Evolutionary conservation across 352 stramenopile species (phyloP).

Genomic region (Phytopythium chamaehyphon): DNA sequence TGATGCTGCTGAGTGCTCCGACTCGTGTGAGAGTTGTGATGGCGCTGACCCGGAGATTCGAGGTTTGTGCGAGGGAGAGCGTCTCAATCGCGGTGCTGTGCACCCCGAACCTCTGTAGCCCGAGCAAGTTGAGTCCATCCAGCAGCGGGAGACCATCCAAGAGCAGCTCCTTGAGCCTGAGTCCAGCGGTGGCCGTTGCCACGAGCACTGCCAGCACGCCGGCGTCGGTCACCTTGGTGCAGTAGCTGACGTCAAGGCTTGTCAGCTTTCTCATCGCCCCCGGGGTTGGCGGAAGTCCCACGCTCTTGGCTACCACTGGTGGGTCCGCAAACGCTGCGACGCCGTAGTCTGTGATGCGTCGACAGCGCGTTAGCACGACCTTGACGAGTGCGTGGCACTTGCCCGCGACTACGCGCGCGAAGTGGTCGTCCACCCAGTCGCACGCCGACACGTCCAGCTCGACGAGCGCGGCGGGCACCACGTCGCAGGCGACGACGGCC

Average conservation of each 20-base stretch:
- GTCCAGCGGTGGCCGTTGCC: slow-evolving; percentile 12
- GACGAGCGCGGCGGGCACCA: slow-evolving; percentile 2
- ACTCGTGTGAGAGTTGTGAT: slow-evolving; percentile 39
- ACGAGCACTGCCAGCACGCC: slow-evolving; percentile 50
- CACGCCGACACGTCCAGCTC: slow-evolving; percentile 59
- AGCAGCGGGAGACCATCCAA: slow-evolving; percentile 39
- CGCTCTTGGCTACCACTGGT: neutral
- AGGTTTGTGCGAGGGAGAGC: slow-evolving; percentile 32
- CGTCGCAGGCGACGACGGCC: neutral
- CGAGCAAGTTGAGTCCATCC: slow-evolving; percentile 57
- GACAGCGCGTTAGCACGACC: slow-evolving; percentile 43
- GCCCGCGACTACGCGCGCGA: slow-evolving; percentile 31
- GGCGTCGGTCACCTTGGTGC: slow-evolving; percentile 55
- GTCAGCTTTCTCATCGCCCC: slow-evolving; percentile 16
- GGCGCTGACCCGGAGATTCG: slow-evolving; percentile 34
- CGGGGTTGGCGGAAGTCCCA: too few species aligned
- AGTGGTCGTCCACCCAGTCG: slow-evolving; percentile 62
- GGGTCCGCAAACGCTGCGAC: slow-evolving; percentile 53
- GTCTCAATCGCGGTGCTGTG: slow-evolving; percentile 13
- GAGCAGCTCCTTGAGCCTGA: slow-evolving; percentile 31
- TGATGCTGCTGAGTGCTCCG: slow-evolving; percentile 26
- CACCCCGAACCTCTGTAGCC: slow-evolving; percentile 18
- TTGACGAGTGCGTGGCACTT: slow-evolving; percentile 30
- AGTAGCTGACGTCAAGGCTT: slow-evolving; percentile 50
- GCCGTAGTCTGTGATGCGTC: slow-evolving; percentile 63